These are phyloP conservation scores for Cornus florida DNA, from an alignment of 148 eudicot species.

Conservation along the genomic window DNA sequence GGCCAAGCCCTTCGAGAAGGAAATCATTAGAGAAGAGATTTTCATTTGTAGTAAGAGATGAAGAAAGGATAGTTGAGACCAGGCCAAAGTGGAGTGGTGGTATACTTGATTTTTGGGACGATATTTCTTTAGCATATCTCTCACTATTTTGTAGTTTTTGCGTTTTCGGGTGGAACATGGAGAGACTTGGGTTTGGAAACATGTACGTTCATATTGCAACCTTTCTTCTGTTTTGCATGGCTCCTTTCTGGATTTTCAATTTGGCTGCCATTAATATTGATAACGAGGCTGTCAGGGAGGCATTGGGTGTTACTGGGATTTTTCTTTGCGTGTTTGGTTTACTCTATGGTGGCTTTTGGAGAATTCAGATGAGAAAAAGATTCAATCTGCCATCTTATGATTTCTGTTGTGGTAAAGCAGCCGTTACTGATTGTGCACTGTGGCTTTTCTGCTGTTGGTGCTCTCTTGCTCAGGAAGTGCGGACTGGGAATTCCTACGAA, in stretches of 20 bases:
- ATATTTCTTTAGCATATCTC: slow-evolving; percentile 72
- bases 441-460: slow-evolving; percentile 99
- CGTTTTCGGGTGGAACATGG: slow-evolving; percentile 99
- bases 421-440: slow-evolving; percentile 62
- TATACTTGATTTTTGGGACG: slow-evolving; percentile 84
- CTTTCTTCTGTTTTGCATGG: slow-evolving; percentile 83
- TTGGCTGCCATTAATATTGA: slow-evolving; percentile 83
- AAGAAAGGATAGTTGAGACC: slow-evolving; percentile 39
- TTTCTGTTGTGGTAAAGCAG: slow-evolving; percentile 67
- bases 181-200: slow-evolving; percentile 91
- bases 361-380: slow-evolving; percentile 91
- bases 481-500: slow-evolving; percentile 79
- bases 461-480: slow-evolving; percentile 94
- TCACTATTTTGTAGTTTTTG: slow-evolving; percentile 83
- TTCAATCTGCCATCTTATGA: slow-evolving; percentile 66
- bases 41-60: slow-evolving; percentile 66
- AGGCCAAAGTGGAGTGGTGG: slow-evolving; percentile 80
- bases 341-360: slow-evolving; percentile 95
- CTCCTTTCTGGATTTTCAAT: slow-evolving; percentile 88
- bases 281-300: slow-evolving; percentile 59
- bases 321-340: slow-evolving; percentile 80
- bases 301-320: slow-evolving; percentile 65
- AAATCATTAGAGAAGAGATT: slow-evolving; percentile 50
- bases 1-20: slow-evolving; percentile 24
- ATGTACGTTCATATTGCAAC: slow-evolving; percentile 91